phyloP scores from a whole-genome alignment of 495 filamentous ascomycete species.

The Pseudomonodictys pantanalensis region DNA sequence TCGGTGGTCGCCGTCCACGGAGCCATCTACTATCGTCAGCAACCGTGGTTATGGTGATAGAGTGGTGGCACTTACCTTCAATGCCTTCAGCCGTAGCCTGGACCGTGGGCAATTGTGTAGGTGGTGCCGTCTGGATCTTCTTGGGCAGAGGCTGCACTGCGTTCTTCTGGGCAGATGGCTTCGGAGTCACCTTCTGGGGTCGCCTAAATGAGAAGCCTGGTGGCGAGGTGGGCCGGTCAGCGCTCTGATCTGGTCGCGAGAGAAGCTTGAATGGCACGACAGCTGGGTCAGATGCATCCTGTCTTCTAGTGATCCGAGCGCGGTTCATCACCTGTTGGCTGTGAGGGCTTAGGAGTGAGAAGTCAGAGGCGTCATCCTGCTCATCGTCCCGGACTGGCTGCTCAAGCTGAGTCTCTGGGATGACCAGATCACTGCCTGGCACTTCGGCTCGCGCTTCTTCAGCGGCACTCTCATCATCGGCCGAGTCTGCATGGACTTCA shows the following conservation, averaged over 20 bases:
- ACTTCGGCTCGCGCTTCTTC: slow-evolving; percentile 1
- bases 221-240: background rate
- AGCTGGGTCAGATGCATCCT: background rate
- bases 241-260: background rate
- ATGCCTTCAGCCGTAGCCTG: background rate
- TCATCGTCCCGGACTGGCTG: background rate
- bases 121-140: no score
- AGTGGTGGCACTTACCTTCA: no score
- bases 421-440: slow-evolving; percentile 11
- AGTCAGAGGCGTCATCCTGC: no score
- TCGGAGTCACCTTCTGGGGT: background rate
- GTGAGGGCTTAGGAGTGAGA: background rate
- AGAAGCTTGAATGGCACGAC: background rate
- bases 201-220: background rate
- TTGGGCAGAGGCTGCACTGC: background rate
- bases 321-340: background rate
- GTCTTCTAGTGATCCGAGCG: background rate
- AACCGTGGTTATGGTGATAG: no score
- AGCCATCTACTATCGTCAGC: no score
- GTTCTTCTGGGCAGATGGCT: background rate
- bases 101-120: no score
- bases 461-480: slow-evolving; percentile 11
- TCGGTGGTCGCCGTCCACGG: no score
- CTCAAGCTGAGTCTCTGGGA: slow-evolving; percentile 24
- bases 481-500: slow-evolving; percentile 11